Base-by-base conservation (phyloP, 352 stramenopile species). In the Pythium oligandrum region DNA sequence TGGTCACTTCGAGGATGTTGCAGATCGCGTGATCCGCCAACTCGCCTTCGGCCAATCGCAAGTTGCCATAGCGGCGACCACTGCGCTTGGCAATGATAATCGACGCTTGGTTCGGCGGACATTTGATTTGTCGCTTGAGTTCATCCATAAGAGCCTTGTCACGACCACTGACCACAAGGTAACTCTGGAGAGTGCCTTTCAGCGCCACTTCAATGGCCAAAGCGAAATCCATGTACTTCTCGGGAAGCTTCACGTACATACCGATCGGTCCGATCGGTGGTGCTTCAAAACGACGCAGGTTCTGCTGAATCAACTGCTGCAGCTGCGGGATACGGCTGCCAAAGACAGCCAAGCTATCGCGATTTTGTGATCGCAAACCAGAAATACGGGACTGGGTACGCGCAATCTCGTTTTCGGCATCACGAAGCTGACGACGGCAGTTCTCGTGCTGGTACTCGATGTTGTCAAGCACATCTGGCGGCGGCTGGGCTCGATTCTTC, bases 111-210 rank as follows among this genome's bases (percentile, higher is more conserved):
- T 88, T 91, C 2, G 68, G 65, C 4, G 72, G 73, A 51, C 76
- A 90, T 46, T 83, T 78, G 50, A 71, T 70, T 12, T 70, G 76
- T 4, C 75, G 73, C 61, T 91, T 93, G 40, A 93, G 54, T 4
- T 88, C 64, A 36, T 93, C 83, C 30, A 93, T 45, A 17, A 90
- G 30, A 1, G 76, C 77, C 59, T 93, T 93, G 59, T 93, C 83
- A 40, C 65, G 68, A 6, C 83, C 83, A 46, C 88, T 86, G 4
- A 80, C 76, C 7, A 93, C 80, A 12, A 93, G 60, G 43, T 89
- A 93, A 44, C 78, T 93, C 53, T 83, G 70, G 26, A 93, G 46
- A 12, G 74, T 80, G 38, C 82, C 78, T 51, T 90, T 91, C 36
- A 90, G 39, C 9, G 82, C 77, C 10, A 88, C 64, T 57, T 93